Conservation (phyloP, 2,329 filamentous ascomycete genomes). For the Pestalotiopsis sp. region DNA sequence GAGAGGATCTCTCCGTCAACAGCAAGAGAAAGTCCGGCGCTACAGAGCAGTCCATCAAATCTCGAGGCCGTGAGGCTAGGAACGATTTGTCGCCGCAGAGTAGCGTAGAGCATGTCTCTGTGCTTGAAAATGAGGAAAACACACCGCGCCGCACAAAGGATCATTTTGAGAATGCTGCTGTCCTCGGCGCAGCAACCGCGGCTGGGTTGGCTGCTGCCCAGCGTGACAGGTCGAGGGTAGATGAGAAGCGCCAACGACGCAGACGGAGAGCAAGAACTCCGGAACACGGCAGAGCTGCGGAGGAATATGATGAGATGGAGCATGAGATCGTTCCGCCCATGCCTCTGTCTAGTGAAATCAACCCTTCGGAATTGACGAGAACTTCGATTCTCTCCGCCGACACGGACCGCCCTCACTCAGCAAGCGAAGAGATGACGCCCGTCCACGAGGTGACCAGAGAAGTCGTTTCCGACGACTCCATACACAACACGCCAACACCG, state of each 20-base stretch:
- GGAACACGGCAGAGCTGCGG: slow-evolving; percentile 48
- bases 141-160: slow-evolving; percentile 50
- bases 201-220: slow-evolving; percentile 39
- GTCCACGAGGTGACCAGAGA: slow-evolving; percentile 67
- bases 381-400: slow-evolving; percentile 85
- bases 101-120: slow-evolving; percentile 49
- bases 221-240: slow-evolving; percentile 42
- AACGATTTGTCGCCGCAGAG: slow-evolving; percentile 57
- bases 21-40: slow-evolving; percentile 54
- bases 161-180: slow-evolving; percentile 38
- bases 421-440: slow-evolving; percentile 64
- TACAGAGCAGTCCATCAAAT: slow-evolving; percentile 54
- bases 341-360: slow-evolving; percentile 85
- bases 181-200: slow-evolving; percentile 47
- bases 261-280: slow-evolving; percentile 55
- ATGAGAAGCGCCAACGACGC: slow-evolving; percentile 55
- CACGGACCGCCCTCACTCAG: slow-evolving; percentile 72
- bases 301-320: slow-evolving; percentile 54
- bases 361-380: slow-evolving; percentile 84
- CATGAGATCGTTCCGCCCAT: slow-evolving; percentile 73
- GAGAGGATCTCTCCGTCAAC: slow-evolving; percentile 55
- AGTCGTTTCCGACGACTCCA: slow-evolving; percentile 61
- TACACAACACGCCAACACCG: slow-evolving; percentile 58
- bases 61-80: slow-evolving; percentile 56
- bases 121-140: slow-evolving; percentile 46